A percentile compares a stretch with the other conserved stretches of the same genome.
Evolutionary conservation across 2,329 filamentous ascomycete species (phyloP).

Genomic region (Penicillium sp.): DNA sequence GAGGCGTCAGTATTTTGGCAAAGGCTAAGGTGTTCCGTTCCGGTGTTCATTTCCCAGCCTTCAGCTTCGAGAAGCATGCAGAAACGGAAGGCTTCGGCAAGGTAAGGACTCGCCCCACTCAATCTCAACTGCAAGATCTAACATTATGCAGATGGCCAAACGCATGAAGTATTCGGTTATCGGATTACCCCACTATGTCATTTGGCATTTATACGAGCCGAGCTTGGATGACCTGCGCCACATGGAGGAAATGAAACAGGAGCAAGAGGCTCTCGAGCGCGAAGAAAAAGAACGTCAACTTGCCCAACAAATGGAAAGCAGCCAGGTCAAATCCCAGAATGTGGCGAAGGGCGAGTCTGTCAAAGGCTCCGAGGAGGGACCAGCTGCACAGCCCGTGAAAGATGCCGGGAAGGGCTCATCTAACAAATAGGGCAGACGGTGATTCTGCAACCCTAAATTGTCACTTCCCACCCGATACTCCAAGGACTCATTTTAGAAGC

Average conservation of each 20-base stretch:
- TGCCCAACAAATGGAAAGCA: slow-evolving; percentile 70
- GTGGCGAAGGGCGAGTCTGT: slow-evolving; percentile 8
- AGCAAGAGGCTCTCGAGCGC: slow-evolving; percentile 74
- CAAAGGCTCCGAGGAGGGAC: slow-evolving; percentile 24
- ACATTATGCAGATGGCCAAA: slow-evolving; percentile 75
- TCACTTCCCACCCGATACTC: not conserved
- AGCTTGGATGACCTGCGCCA: slow-evolving; percentile 95
- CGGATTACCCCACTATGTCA: slow-evolving; percentile 93
- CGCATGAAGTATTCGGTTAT: slow-evolving; percentile 95
- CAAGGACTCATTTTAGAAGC: not conserved
- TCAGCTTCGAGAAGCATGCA: slow-evolving; percentile 97
- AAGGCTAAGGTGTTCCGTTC: slow-evolving; percentile 94
- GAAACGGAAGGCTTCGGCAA: slow-evolving; percentile 99
- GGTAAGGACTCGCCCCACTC: slow-evolving; percentile 52
- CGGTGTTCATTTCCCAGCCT: slow-evolving; percentile 95
- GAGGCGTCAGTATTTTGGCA: slow-evolving; percentile 93
- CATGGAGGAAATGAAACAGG: slow-evolving; percentile 98
- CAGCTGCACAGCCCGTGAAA: slow-evolving; percentile 22
- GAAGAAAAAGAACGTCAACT: slow-evolving; percentile 75
- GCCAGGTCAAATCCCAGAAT: slow-evolving; percentile 59
- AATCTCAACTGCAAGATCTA: slow-evolving; percentile 6
- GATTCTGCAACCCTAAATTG: not conserved
- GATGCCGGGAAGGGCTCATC: slow-evolving; percentile 12
- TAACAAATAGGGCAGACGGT: not conserved
- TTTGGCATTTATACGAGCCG: slow-evolving; percentile 99